Conservation (phyloP, 225 moss, liverwort and hornwort genomes). For the Rhytidiadelphus loreus region DNA sequence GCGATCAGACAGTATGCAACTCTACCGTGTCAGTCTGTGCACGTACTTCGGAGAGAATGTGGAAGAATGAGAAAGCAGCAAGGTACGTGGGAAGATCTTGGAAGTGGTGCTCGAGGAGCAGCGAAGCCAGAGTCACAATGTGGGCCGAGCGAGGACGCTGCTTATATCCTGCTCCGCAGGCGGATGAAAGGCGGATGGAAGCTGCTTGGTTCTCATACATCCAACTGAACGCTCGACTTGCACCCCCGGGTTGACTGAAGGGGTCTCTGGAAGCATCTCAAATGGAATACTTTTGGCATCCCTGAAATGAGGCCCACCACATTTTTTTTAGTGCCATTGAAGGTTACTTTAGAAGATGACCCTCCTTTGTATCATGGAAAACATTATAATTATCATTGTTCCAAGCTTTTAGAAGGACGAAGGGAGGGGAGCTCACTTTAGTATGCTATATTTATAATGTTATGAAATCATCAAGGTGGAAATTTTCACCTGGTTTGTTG, state of each 20-base stretch:
- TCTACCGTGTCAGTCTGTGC: no score
- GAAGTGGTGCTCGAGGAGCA: no score
- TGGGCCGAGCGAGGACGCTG: background rate
- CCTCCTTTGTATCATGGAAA: background rate
- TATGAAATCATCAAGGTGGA: background rate
- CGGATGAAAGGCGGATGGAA: no score
- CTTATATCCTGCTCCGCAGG: background rate
- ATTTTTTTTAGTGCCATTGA: background rate
- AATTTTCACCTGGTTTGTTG: background rate
- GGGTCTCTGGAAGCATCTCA: no score
- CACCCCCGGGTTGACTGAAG: no score
- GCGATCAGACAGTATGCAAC: no score
- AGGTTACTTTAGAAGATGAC: no score
- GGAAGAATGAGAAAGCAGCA: no score
- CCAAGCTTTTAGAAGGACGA: background rate
- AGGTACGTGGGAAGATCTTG: no score
- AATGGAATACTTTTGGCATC: no score
- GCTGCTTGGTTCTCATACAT: background rate
- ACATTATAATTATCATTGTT: background rate
- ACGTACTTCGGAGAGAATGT: background rate
- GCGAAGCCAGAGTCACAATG: background rate
- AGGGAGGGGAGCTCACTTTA: background rate
- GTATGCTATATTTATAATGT: background rate
- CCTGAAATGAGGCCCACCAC: no score
- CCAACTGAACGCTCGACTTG: background rate